Conservation (phyloP, 768 basidiomycete species). For the Boletales sp. region DNA sequence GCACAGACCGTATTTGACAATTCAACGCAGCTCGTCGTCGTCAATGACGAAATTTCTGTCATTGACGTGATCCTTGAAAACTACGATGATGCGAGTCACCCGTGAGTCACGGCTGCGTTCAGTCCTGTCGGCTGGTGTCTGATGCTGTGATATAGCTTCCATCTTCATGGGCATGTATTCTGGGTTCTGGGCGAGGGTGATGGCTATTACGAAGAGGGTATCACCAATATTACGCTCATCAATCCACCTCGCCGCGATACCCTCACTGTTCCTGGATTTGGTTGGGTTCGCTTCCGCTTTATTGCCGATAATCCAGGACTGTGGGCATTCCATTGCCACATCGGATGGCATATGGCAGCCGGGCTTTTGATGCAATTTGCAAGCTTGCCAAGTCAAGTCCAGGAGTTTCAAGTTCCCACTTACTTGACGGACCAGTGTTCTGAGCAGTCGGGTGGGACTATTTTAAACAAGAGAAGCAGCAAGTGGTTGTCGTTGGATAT, state of each 20-base stretch:
- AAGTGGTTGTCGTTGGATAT: conserved; percentile 17
- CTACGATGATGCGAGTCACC: conserved; percentile 29
- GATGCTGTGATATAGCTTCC: conserved; percentile 24
- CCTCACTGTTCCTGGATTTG: conserved; percentile 36
- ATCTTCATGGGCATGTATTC: conserved; percentile 37
- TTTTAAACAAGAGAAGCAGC: conserved; percentile 17
- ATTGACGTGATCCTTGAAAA: conserved; percentile 23
- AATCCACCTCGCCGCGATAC: conserved; percentile 43
- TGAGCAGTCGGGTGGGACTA: conserved; percentile 26
- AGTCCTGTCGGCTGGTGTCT: not conserved
- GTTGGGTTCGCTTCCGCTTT: conserved; percentile 38
- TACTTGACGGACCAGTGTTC: conserved; percentile 33
- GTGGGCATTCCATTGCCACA: conserved; percentile 47
- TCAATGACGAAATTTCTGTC: conserved; percentile 26
- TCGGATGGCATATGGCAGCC: conserved; percentile 38
- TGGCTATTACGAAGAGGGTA: conserved; percentile 30
- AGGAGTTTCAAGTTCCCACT: conserved; percentile 33
- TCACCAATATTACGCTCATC: conserved; percentile 27
- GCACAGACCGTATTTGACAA: conserved; percentile 24
- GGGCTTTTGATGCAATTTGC: conserved; percentile 41
- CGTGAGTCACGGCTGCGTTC: conserved; percentile 14
- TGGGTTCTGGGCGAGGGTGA: conserved; percentile 35
- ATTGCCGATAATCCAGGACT: conserved; percentile 42
- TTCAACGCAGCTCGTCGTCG: conserved; percentile 22
- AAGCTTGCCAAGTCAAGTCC: conserved; percentile 33